Evolutionary conservation across 2,329 filamentous ascomycete genomes (phyloP).

Genomic region (Orbilia brochopaga): DNA sequence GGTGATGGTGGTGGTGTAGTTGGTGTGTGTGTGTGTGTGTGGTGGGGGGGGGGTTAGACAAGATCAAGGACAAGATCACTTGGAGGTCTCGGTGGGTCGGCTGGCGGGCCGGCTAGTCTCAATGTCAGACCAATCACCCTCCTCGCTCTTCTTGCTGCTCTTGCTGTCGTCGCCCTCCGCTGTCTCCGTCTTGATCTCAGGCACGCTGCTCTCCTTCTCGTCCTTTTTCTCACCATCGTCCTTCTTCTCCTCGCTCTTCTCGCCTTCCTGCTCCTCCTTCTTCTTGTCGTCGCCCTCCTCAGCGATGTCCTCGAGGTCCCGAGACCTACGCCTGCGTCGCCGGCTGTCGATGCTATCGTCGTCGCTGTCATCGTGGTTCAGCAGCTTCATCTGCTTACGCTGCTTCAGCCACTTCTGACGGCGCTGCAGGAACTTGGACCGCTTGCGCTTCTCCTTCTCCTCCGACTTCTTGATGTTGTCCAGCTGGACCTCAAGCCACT

Average conservation of each 20-base stretch:
- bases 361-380: conserved; percentile 23
- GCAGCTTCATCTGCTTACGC: conserved; percentile 50
- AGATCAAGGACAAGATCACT: conserved; percentile 6
- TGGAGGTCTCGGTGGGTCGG: conserved; percentile 36
- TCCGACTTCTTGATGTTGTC: conserved; percentile 49
- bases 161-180: conserved; percentile 43
- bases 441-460: conserved; percentile 55
- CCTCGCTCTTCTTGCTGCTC: conserved; percentile 51
- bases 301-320: conserved; percentile 36
- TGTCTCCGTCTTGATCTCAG: conserved; percentile 41
- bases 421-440: conserved; percentile 48
- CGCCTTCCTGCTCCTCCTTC: conserved; percentile 3
- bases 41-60: background rate
- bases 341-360: conserved; percentile 49
- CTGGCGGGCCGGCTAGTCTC: conserved; percentile 50
- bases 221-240: background rate
- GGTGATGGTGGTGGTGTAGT: background rate
- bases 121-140: conserved; percentile 50
- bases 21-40: too few relatives aligned
- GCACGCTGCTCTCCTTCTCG: conserved; percentile 17
- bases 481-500: conserved; percentile 57
- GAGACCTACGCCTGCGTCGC: conserved; percentile 40
- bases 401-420: conserved; percentile 54
- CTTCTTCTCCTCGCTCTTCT: conserved; percentile 1
- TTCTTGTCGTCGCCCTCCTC: conserved; percentile 50